Base-by-base conservation (phyloP, 768 basidiomycete genomes). In the Leucocoprinus sp. region DNA sequence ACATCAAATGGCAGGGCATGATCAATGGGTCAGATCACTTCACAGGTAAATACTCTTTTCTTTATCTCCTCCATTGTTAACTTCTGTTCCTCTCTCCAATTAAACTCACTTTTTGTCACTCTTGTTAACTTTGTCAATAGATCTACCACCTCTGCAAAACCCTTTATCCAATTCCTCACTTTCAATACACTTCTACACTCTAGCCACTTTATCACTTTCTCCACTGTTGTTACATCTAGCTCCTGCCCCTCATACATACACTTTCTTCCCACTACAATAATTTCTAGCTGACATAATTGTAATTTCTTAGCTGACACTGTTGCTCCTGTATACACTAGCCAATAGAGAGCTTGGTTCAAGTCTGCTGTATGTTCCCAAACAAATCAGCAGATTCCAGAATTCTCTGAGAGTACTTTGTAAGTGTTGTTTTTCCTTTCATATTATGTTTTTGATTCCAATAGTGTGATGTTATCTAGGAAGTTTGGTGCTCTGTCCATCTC, bases 301-400 rank as follows among this genome's bases (percentile, higher is more conserved):
- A 58, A 48, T 46, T 72, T 72, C 9, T 59, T 56, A 0, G 60
- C 62, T 0, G 63, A 65, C 2, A 71, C 55, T 0, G 64, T 70
- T 0, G 54, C 60, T 0, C 67, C 62, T 1, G 60, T 50, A 18
- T 59, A 51, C 21, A 59, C 54, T 1, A 70, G 45, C 0, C 52
- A 26, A 9, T 69, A 63, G 4, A 68, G 43, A 2, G 72, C 45
- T 0, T 60, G 37, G 34, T 72, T 57, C 6, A 69, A 45, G 21
- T 63, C 54, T 3, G 42, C 7, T 0, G 59, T 48, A 38, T 71
- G 64, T 41, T 73, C 64, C 60, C 63, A 71, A 0, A 73, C 55
- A 39, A 74, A 75, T 0, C 52, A 40, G 0, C 52, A 50, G n/a
- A 66, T 61, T 2, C 57, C 57, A 0, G 58, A 47, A 39, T 66